These are phyloP conservation scores for Nakataea oryzae DNA, from an alignment of 2,329 filamentous ascomycete species.

Conservation along the genomic window DNA sequence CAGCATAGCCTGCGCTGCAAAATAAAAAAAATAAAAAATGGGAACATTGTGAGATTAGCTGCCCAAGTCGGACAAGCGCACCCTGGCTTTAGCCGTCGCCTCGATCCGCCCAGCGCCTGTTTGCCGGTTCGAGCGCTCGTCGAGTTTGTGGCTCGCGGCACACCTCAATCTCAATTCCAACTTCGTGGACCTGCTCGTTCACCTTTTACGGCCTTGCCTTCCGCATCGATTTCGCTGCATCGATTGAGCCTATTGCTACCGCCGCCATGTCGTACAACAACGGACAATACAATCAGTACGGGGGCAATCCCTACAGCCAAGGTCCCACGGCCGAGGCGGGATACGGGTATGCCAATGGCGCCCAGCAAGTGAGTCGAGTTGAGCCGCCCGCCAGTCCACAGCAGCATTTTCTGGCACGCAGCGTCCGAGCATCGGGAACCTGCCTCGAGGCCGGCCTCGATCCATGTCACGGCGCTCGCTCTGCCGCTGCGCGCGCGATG, in stretches of 20 bases:
- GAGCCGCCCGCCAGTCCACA: not conserved
- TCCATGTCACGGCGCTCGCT: not conserved
- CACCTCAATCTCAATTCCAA: no score
- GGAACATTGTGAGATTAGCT: not conserved
- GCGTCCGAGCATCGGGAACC: not conserved
- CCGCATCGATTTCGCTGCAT: not conserved
- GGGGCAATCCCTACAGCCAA: constrained; percentile 55
- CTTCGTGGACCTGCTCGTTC: not conserved
- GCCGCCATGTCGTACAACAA: constrained; percentile 49
- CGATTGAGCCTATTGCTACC: constrained; percentile 1
- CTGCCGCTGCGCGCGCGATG: not conserved
- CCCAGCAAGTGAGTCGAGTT: constrained; percentile 24
- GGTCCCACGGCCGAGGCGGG: constrained; percentile 35
- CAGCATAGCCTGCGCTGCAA: not conserved
- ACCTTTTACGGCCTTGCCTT: not conserved
- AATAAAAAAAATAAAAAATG: not conserved
- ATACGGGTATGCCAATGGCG: constrained; percentile 28
- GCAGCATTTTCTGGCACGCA: not conserved
- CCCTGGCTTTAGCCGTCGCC: not conserved
- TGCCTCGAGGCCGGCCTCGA: no score
- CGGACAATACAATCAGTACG: constrained; percentile 44
- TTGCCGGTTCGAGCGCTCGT: not conserved
- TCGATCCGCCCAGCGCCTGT: not conserved
- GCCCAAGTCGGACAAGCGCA: not conserved
- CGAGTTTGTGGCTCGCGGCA: not conserved